Base-by-base conservation (phyloP, 2,329 filamentous ascomycete genomes). In the Stachybotrys chartarum region DNA sequence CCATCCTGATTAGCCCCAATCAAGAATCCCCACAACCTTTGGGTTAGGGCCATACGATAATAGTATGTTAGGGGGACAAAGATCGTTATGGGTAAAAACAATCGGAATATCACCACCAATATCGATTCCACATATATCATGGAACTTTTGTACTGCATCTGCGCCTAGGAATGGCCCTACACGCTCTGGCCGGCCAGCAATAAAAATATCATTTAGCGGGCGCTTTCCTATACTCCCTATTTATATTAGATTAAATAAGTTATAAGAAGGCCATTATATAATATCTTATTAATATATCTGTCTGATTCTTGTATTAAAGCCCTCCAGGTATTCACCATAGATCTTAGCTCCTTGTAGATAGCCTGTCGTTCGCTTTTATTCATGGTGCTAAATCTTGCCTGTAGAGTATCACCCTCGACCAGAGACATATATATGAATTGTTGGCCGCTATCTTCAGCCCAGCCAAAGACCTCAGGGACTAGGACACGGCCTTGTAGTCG, bases 401-500 rank as follows among this genome's bases (percentile, higher is more conserved):
- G 55, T 56, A 67, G 46, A n/a, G 59, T 64, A 14, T 56, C 54
- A 6, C 63, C 64, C 16, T 60, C 30, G 10, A 66, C 48, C 3
- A 65, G 50, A 24, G 57, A 51, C 63, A 66, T 67, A 39, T 64
- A 67, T 7, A 66, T 61, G 42, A 65, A 67, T 52, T 1, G 60
- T 62, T 65, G 59, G 4, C 50, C 51, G 30, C 50, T 54, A 45
- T 61, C 56, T 50, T 57, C 59, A 46, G 35, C 39, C 62, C 60
- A 66, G 7, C 58, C 62, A 32, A 63, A 67, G 73, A 85, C 73
- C 48, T 66, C 63, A 6, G 64, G 61, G 7, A 64, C 52, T 4
- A 60, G 59, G 1, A 66, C 59, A n/a, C 49, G 57, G 50, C 56
- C 67, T 54, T 60, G 30, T n/a, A 70, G 52, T 17, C 57, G 55